These are phyloP conservation scores for Jacaranda copaia DNA, from an alignment of 257 asterid species.

Conservation along the genomic window DNA sequence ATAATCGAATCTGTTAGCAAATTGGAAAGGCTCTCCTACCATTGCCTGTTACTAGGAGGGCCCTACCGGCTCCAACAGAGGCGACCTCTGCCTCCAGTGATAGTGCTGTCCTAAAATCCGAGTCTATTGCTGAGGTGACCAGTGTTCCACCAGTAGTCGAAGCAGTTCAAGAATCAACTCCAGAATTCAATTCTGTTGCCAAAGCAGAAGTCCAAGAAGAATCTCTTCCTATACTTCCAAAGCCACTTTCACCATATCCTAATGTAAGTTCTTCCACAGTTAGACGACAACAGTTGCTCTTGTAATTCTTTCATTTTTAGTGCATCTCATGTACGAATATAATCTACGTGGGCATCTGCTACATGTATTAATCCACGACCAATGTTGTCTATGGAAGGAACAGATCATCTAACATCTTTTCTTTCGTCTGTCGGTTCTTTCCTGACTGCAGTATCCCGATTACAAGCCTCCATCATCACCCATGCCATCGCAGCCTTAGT, in stretches of 20 bases:
- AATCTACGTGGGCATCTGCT: not conserved
- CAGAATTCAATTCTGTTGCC: constrained; percentile 52
- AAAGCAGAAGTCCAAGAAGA: constrained; percentile 47
- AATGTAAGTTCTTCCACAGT: constrained; percentile 50
- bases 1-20: constrained; percentile 46
- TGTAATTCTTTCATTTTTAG: not conserved
- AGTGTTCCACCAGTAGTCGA: constrained; percentile 46
- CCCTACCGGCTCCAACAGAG: constrained; percentile 60
- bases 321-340: not conserved
- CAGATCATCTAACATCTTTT: not conserved
- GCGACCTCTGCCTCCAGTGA: constrained; percentile 40
- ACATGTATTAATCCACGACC: not conserved
- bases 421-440: not conserved
- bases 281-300: too few relatives aligned
- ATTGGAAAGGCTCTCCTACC: constrained; percentile 84
- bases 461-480: constrained; percentile 85
- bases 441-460: constrained; percentile 74
- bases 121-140: constrained; percentile 40
- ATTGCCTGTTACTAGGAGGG: constrained; percentile 41
- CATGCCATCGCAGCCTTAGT: constrained; percentile 74
- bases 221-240: constrained; percentile 47
- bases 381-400: not conserved
- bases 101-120: constrained; percentile 39
- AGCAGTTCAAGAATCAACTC: constrained; percentile 46
- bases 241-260: constrained; percentile 80